Percentiles rank a stretch among this genome's conserved stretches.
phyloP scores from a whole-genome alignment of 1,284 basidiomycete species.

The Pterulicium gracile region DNA sequence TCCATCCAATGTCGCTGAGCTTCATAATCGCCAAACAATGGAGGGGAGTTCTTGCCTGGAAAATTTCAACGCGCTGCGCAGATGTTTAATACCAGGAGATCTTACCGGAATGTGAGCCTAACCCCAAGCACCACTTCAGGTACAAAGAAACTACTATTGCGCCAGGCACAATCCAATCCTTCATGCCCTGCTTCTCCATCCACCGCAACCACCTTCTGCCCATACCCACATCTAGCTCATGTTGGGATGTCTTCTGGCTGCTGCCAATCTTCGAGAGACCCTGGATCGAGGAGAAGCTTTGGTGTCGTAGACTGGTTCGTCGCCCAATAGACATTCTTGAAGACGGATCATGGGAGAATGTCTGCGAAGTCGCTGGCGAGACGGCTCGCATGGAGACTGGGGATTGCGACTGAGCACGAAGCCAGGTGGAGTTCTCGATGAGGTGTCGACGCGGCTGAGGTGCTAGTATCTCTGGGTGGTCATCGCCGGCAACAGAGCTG shows the following conservation, averaged over 20 bases:
- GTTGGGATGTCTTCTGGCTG: constrained; percentile 7
- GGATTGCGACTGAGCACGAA: constrained; percentile 32
- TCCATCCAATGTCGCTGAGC: constrained; percentile 96
- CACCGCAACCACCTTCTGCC: constrained; percentile 58
- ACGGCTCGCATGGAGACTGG: constrained; percentile 33
- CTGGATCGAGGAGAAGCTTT: constrained; percentile 13
- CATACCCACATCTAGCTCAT: constrained; percentile 30
- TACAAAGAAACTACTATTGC: constrained; percentile 40
- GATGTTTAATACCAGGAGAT: no score
- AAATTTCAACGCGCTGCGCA: no score
- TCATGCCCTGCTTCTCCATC: constrained; percentile 64
- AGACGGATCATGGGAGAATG: constrained; percentile 8
- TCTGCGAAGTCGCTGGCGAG: constrained; percentile 23
- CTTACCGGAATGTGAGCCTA: constrained; percentile 79
- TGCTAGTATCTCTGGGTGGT: constrained; percentile 37
- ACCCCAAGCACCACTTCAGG: constrained; percentile 57
- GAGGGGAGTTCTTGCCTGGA: constrained; percentile 58
- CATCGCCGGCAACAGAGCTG: neutral
- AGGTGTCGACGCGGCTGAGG: constrained; percentile 47
- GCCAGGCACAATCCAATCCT: constrained; percentile 43
- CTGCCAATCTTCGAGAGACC: constrained; percentile 7
- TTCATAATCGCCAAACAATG: constrained; percentile 88
- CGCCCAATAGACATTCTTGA: neutral
- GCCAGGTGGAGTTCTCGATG: constrained; percentile 40
- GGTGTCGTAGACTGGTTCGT: constrained; percentile 5